Base-by-base conservation (phyloP, 1,139 yeast genomes). In the Saccharomyces hybrid region DNA sequence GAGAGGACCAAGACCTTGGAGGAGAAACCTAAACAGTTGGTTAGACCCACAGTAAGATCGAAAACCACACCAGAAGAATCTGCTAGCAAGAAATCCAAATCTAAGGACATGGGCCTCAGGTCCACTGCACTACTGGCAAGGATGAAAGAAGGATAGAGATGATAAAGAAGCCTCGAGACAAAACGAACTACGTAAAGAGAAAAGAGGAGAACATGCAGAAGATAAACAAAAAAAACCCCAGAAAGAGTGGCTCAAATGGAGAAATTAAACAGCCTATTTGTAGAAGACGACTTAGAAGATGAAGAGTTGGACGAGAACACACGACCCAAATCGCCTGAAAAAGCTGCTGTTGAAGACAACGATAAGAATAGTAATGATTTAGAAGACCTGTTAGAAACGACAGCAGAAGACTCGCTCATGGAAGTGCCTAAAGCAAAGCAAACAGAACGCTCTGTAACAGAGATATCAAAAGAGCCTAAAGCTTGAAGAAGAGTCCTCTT, bases 71-170 rank as follows among this genome's bases (percentile, higher is more conserved):
- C 61, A 3, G 56, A 49, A 49, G 51, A 50, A 24, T 38, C 44
- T 9, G 14, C 52, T 14, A 38, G 31, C 12, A 53, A 48, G n/a
- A 48, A 29, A 21, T 55, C 49, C 55, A 61, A 56, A 48, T 38
- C 54, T 49, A 60, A 59, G 31, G 55, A 57, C 12, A 61, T 56
- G 50, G 69, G 69, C 1, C 59, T 70, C 29, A 64, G 64, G 51
- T 68, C 72, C 1, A 69, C 70, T 2, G 70, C 61, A 4, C 53
- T 70, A 5, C 60, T 69, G 34, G 70, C 66, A 1, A 65, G 61
- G 51, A 68, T 69, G 71, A 63, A 67, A 48, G n/a, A 62, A 64
- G 41, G 67, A 63, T 31, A 61, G 72, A 52, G 71, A 66, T 47
- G 61, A 58, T 16, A 67, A 66, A 52, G 73, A 70, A 48, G 56